Percentiles rank a stretch among this genome's conserved stretches.
These are phyloP conservation scores for Pyrenula aspistea DNA, from an alignment of 495 filamentous ascomycete genomes.

Conservation along the genomic window DNA sequence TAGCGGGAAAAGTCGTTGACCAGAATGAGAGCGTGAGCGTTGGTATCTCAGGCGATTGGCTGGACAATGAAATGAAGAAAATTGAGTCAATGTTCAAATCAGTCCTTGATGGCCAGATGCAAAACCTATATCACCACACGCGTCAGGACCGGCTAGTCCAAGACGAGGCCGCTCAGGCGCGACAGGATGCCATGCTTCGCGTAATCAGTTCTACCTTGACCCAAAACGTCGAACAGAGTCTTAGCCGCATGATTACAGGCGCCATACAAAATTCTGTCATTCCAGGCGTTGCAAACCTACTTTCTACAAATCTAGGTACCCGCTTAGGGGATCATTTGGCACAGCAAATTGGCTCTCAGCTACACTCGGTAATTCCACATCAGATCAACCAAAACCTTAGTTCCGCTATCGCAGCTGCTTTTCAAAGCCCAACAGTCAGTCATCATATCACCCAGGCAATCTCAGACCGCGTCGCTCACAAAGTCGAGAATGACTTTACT, in stretches of 20 bases:
- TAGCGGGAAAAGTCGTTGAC: too few relatives aligned
- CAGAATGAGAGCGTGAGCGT: conserved; percentile 1
- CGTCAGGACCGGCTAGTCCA: conserved; percentile 53
- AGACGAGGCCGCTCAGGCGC: conserved; percentile 52
- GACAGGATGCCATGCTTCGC: conserved; percentile 69
- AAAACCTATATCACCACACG: conserved; percentile 45
- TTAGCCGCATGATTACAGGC: conserved; percentile 54
- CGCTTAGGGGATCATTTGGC: conserved; percentile 43
- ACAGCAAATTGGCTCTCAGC: conserved; percentile 27
- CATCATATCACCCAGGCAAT: conserved; percentile 61
- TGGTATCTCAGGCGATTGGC: conserved; percentile 23
- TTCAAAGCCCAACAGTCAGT: conserved; percentile 59
- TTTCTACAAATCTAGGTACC: conserved; percentile 42
- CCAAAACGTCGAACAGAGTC: conserved; percentile 75
- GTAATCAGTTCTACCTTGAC: conserved; percentile 79
- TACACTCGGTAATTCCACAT: conserved; percentile 29
- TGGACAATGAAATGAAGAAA: conserved; percentile 40
- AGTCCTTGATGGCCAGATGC: conserved; percentile 43
- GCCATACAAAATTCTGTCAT: conserved; percentile 56
- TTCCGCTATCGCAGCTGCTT: conserved; percentile 40
- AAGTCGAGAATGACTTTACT: conserved; percentile 56
- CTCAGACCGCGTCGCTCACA: conserved; percentile 46
- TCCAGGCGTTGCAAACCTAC: conserved; percentile 39
- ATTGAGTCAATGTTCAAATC: conserved; percentile 35
- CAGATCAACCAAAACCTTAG: conserved; percentile 45